Evolutionary conservation across 2,329 filamentous ascomycete genomes (phyloP), one percentile per base, ranked within the genome.

Genomic region (Sporothrix mexicana): DNA sequence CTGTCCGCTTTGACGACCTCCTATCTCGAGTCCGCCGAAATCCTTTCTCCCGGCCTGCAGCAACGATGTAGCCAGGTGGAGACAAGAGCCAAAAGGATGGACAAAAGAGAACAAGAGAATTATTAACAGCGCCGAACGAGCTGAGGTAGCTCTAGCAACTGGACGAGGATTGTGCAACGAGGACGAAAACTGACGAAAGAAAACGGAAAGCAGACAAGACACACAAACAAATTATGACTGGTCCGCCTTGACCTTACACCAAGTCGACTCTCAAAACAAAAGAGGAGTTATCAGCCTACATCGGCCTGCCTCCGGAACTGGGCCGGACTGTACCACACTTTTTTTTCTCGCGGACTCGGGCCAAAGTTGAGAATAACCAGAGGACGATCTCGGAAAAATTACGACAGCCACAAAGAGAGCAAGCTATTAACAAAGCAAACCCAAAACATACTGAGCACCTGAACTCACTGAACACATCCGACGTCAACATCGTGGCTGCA

Each of bases 41-140:
- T 51, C 23, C 66, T 53, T 41, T 53, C 43, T 53, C 15, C 17
- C 47, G 25, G 25, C 47, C 43, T 51, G 64, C 45, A 67, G 43
- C 64, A 51, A 47, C 62, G 62, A 66, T 43, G 62, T 49, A 66
- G 43, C 43, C 17, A 25, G 62, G 62, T 66, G 62, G 62, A 66
- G 62, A 66, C 43, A 41, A 41, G 17, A 5, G 30, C 17, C 17
- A n/a, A 43, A 10, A n/a, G 7, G 59, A 49, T 49, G 41, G 43
- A 66, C 43, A 23, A 66, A 66, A 25, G 43, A n/a, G 45, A 30
- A 17, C 12, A 49, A n/a, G 13, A 51, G 15, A 8, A 36, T 51
- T 68, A 47, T 30, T 49, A 36, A 66, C 30, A 7, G 30, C 1
- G 4, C 7, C 30, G 17, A 62, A 43, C 17, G 36, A 10, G 36